phyloP scores from a whole-genome alignment of 768 basidiomycete genomes.

The Naganishia antarctica region DNA sequence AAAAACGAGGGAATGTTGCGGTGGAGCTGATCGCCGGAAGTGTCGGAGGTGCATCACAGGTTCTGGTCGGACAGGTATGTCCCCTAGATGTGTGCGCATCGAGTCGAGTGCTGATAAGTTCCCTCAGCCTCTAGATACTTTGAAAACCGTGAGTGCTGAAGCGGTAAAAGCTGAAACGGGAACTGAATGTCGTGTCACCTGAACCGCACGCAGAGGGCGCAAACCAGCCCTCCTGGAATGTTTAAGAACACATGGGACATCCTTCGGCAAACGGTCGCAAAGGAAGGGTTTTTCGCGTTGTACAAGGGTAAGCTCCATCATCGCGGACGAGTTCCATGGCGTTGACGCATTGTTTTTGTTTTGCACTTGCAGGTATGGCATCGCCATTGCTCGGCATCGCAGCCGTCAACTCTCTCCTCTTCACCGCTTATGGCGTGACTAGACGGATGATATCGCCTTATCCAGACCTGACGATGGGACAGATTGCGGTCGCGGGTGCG shows the following conservation, averaged over 20 bases:
- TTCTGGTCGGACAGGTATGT: constrained; percentile 82
- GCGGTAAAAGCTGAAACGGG: neutral
- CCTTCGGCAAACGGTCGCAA: constrained; percentile 67
- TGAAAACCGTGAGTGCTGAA: constrained; percentile 41
- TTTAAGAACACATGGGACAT: constrained; percentile 93
- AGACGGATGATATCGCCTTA: constrained; percentile 81
- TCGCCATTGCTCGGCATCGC: constrained; percentile 88
- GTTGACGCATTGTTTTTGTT: neutral
- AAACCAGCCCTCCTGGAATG: constrained; percentile 50
- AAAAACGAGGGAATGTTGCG: constrained; percentile 10
- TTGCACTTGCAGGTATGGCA: constrained; percentile 63
- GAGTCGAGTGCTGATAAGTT: neutral
- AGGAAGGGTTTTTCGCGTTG: constrained; percentile 85
- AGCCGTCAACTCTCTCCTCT: constrained; percentile 91
- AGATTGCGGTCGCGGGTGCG: constrained; percentile 77
- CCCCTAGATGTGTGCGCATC: too few species aligned
- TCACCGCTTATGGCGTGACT: constrained; percentile 80
- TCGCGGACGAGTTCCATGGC: neutral
- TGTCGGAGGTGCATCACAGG: constrained; percentile 84
- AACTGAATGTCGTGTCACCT: too few species aligned
- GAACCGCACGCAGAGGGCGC: constrained; percentile 41
- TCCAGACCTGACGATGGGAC: constrained; percentile 69
- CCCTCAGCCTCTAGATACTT: constrained; percentile 44
- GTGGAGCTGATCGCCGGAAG: constrained; percentile 17
- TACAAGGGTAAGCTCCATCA: constrained; percentile 71